Evolutionary conservation across 2,329 filamentous ascomycete genomes (phyloP), one percentile per base, ranked within the genome.

Genomic region (Xylariaceae sp.): DNA sequence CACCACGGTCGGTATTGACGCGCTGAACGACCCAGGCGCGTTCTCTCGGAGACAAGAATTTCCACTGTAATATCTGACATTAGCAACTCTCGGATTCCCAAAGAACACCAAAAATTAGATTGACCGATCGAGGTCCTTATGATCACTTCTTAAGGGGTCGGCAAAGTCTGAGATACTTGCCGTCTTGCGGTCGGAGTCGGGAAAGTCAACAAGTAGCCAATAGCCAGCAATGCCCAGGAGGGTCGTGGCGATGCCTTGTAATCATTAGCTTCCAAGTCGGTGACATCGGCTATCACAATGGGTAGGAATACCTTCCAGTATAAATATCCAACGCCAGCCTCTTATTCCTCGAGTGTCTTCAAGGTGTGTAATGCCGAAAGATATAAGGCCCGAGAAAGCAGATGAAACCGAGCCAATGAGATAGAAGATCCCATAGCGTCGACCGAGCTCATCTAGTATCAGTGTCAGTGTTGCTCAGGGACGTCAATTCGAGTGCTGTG

Each of bases 251-350:
- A 76, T 62, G 47, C 82, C 82, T 69, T 79, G 74, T 49, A 80
- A 7, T 35, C n/a, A 30, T 63, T 37, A 62, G 61, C 47, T n/a
- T 7, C 6, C 34, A 61, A 17, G 8, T 2, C 6, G 10, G 7
- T n/a, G 10, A 6, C 6, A 55, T 53, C n/a, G 9, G 15, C 1
- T 2, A 23, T 1, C 17, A 18, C 2, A 11, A 23, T 13, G 2
- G 11, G 23, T 5, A 30, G 51, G 15, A 45, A 74, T 64, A 61
- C 81, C 81, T 67, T 83, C 78, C 51, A 83, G 75, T 64, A 82
- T 79, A 70, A 88, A 88, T 73, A 87, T 88, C 86, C 86, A 88
- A 45, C 84, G 77, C 86, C 86, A 88, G 45, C 85, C 85, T 2
- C 74, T 74, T 15, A 87, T 73, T 5, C 76, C 75, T 2, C 77